Evolutionary conservation across 1,284 basidiomycete species (phyloP), one percentile per base, ranked within the genome.

Genomic region (Meira nashicola): DNA sequence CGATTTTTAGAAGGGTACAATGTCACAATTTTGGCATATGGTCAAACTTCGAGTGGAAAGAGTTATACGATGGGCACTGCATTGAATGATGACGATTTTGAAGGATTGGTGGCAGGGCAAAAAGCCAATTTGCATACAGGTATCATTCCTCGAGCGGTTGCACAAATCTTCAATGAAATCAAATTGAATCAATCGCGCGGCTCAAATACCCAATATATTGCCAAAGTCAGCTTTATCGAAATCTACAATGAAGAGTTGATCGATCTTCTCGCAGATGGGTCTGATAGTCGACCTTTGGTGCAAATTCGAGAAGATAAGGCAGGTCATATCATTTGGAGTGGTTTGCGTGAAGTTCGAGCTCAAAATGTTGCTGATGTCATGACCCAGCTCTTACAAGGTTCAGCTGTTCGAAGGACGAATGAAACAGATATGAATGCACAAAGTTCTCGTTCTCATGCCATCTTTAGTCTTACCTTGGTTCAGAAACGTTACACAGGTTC

Each of bases 351-450:
- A 81, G 86, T 94, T 63, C 86, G 84, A 67, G 94, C 97, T 39
- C 85, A 84, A 74, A 89, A 84, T 69, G 84, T 88, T 17, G 82
- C 82, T 53, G 92, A 98, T 77, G 94, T 97, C 73, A 95, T 98
- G 91, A 84, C 83, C 85, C 88, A 82, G 79, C 88, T 85, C 25
- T 57, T 72, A 83, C 87, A 90, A 70, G 94, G 94, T 37, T 89
- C 90, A 17, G 84, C 88, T 12, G 87, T 94, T 53, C 86, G 94
- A 51, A 86, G 93, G 57, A 98, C 95, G 6, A 93, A 94, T 69
- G 91, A 95, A 79, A 98, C 94, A 41, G 91, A 93, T 74, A 97
- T 98, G 94, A 98, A 98, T 77, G 89, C 92, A 4, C 92, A 96
- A 77, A 94, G 90, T 0, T 97, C 93, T 47, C 89, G 94, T 65